Conservation (phyloP, 305 asterid species). For the Rubia peregrina region DNA sequence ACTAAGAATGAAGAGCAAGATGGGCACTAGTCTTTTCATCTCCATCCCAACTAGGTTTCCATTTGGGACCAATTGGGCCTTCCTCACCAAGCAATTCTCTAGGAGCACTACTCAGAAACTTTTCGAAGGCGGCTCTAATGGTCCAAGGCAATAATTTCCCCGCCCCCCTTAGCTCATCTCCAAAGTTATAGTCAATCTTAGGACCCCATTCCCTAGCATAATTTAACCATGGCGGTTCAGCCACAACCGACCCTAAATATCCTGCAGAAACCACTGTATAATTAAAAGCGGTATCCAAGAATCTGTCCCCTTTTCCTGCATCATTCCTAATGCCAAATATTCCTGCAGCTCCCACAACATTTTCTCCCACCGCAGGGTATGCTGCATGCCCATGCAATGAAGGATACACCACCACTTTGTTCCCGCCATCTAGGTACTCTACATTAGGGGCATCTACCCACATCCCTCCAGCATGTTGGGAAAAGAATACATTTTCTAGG, state of each 20-base stretch:
- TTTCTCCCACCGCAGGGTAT: constrained; percentile 34
- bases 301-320: constrained; percentile 39
- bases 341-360: constrained; percentile 34
- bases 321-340: constrained; percentile 55
- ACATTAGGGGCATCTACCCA: constrained; percentile 55
- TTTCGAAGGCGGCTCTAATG: constrained; percentile 27
- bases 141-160: constrained; percentile 26
- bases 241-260: constrained; percentile 29
- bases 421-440: constrained; percentile 40
- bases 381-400: constrained; percentile 54
- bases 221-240: constrained; percentile 69
- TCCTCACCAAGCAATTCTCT: constrained; percentile 51
- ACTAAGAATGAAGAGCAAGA: too few species aligned
- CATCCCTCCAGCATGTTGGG: constrained; percentile 51
- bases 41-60: constrained; percentile 51
- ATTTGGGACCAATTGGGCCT: constrained; percentile 81
- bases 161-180: constrained; percentile 31
- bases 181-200: constrained; percentile 27
- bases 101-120: constrained; percentile 36
- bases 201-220: constrained; percentile 79
- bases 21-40: constrained; percentile 32
- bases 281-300: constrained; percentile 40
- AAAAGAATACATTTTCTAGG: constrained; percentile 43
- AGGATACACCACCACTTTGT: constrained; percentile 18
- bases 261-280: constrained; percentile 46